Evolutionary conservation across 441 rosid species (phyloP), one percentile per base, ranked within the genome.

Genomic region (Sinapis alba): DNA sequence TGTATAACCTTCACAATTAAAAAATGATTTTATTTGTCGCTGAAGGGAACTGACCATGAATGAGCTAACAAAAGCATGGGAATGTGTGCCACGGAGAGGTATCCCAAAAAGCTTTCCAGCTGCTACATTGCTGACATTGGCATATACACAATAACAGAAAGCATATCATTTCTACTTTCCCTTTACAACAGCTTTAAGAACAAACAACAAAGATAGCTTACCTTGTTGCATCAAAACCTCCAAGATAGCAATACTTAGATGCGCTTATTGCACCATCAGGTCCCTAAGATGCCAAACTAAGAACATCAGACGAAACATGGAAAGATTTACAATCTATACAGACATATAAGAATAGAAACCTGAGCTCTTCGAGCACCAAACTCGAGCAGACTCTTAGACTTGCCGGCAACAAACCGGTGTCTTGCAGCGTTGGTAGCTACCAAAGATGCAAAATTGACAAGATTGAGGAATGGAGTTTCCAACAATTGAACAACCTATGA

Each of bases 221-320:
- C 99, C 99, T 96, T 67, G 99, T 93, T n/a, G 94, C 96, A 75
- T 96, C 99, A 88, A 96, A 93, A 67, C 99, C 99, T 83, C 99
- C 99, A 58, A 96, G 78, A 72, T 96, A 96, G 79, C 98, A 88
- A 74, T 96, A 96, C 58, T 88, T 94, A 5, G 99, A 96, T 56
- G 99, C 98, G 2, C 94, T 80, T 72, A 96, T 84, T 20, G 93
- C 98, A 7, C 98, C 99, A 82, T 96, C 99, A 5, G 99, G 99
- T 76, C 99, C 99, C 99, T 96, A 13, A 51, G 54, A 19, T 50
- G 4, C 57, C 23, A 50, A 43, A 47, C 53, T 47, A 15, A 47
- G 10, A 47, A 47, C 54, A 47, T 47, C 53, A 47, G 53, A 47
- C 1, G 18, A 43, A n/a, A 5, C 18, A 5, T 43, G 50, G 6